Evolutionary conservation across 2,329 filamentous ascomycete genomes (phyloP).

Genomic region (Aspergillus brunneoviolaceus): DNA sequence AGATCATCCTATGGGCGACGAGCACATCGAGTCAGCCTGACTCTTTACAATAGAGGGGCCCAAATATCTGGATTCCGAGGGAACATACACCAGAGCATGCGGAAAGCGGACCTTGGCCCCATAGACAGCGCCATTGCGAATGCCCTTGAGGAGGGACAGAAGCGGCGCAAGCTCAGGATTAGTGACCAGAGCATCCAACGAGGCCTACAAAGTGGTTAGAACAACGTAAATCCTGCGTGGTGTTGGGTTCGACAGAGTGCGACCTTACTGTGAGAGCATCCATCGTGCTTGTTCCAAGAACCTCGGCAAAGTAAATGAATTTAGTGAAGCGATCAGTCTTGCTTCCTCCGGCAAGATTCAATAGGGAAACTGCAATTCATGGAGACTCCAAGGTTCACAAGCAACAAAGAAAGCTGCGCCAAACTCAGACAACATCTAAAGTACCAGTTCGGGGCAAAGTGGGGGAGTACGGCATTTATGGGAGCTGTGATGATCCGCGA

Average conservation of each 20-base stretch:
- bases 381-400: neutral
- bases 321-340: constrained; percentile 8
- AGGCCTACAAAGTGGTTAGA: constrained; percentile 50
- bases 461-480: constrained; percentile 29
- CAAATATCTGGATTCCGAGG: neutral
- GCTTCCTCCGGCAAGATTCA: constrained; percentile 10
- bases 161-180: constrained; percentile 83
- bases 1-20: constrained; percentile 70
- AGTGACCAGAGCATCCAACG: constrained; percentile 72
- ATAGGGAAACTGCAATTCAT: constrained; percentile 1
- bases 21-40: constrained; percentile 18
- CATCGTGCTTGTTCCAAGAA: constrained; percentile 29
- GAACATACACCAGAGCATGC: constrained; percentile 78
- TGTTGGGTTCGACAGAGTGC: constrained; percentile 1
- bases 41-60: neutral
- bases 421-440: constrained; percentile 1
- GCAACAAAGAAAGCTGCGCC: neutral
- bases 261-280: constrained; percentile 35
- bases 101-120: constrained; percentile 97
- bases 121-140: constrained; percentile 96
- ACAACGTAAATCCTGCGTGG: neutral
- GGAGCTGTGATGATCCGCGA: constrained; percentile 24
- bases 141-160: constrained; percentile 82
- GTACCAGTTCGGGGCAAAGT: constrained; percentile 16
- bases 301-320: constrained; percentile 27